Conservation (phyloP, 2,329 filamentous ascomycete species). For the Arthrobotrys conoides region DNA sequence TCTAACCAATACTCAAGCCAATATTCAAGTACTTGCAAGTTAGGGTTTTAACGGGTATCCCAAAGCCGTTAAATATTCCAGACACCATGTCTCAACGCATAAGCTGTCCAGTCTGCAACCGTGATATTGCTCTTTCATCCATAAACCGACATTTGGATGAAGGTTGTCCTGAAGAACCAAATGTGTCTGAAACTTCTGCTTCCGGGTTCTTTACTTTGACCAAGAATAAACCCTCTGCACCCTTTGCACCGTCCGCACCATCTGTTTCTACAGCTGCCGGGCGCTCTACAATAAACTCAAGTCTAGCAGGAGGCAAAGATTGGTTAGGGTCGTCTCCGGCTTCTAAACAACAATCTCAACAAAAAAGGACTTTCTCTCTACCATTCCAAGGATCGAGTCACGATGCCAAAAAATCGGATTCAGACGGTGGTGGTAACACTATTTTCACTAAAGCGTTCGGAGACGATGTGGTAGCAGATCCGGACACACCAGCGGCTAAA, state of each 20-base stretch:
- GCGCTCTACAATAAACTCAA: conserved; percentile 30
- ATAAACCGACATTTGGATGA: conserved; percentile 96
- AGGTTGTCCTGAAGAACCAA: conserved; percentile 71
- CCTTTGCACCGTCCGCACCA: not conserved
- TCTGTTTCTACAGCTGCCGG: not conserved
- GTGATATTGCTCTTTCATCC: conserved; percentile 77
- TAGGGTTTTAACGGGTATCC: not conserved
- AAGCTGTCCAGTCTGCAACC: conserved; percentile 82
- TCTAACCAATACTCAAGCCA: too few species aligned
- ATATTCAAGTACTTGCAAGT: not conserved
- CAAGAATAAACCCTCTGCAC: conserved; percentile 27
- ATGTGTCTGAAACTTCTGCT: conserved; percentile 17
- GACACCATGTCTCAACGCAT: conserved; percentile 53
- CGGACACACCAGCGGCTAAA: conserved; percentile 58
- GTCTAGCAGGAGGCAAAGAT: conserved; percentile 16
- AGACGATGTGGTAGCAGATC: conserved; percentile 48
- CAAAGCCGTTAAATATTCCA: not conserved
- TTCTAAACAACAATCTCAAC: conserved; percentile 37
- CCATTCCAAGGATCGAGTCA: conserved; percentile 36
- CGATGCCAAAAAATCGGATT: conserved; percentile 24
- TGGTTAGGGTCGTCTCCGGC: conserved; percentile 27
- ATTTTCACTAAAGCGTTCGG: conserved; percentile 23
- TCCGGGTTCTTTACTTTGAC: conserved; percentile 38
- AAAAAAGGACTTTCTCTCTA: conserved; percentile 46
- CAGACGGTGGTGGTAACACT: not conserved